These are phyloP conservation scores for Ogataea thermomethanolica DNA, from an alignment of 805 yeast species.

Conservation along the genomic window DNA sequence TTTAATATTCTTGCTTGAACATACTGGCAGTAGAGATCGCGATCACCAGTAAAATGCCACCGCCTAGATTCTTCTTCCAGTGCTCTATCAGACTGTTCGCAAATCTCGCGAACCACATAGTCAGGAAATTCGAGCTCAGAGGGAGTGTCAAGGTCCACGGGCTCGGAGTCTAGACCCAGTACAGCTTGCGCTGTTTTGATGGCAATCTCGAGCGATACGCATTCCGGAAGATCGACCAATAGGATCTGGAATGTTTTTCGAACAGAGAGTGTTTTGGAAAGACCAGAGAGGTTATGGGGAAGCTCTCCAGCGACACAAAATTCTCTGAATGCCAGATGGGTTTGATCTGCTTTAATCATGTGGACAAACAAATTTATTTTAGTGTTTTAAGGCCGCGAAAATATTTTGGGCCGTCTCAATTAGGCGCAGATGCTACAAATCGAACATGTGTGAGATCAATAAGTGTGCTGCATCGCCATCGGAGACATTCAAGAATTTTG, in stretches of 20 bases:
- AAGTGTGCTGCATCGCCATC: no score
- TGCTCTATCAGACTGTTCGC: neutral
- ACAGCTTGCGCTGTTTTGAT: neutral
- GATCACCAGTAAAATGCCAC: constrained; percentile 6
- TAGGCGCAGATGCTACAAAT: neutral
- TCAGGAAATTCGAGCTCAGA: neutral
- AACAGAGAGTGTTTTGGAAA: neutral
- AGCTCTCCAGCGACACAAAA: constrained; percentile 12
- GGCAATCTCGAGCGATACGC: neutral
- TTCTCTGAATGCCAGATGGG: constrained; percentile 3
- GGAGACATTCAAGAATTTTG: no score
- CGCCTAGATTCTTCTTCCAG: neutral
- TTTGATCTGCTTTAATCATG: neutral
- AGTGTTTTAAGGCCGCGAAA: neutral
- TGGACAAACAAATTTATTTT: neutral
- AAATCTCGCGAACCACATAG: neutral
- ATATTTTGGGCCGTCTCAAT: neutral
- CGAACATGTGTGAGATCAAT: no score
- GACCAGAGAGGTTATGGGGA: constrained; percentile 10
- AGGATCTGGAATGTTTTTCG: constrained; percentile 1
- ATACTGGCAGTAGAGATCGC: constrained; percentile 15
- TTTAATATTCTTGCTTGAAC: constrained; percentile 22
- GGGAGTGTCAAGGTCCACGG: neutral
- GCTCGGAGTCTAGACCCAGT: neutral
- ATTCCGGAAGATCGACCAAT: constrained; percentile 10